Conservation (phyloP, 257 asterid species). For the Striga asiatica region DNA sequence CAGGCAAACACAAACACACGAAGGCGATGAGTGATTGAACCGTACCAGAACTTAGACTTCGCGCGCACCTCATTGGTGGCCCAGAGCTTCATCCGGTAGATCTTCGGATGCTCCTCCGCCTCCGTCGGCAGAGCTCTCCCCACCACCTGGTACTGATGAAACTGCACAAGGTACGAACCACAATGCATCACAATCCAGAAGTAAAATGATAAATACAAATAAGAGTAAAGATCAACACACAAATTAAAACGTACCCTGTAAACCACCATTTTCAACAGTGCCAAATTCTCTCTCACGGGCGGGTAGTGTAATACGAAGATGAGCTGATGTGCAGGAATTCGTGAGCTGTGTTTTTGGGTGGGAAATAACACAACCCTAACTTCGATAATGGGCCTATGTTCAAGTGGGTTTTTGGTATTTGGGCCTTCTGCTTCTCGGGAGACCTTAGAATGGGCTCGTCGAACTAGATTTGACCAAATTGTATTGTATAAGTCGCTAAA, state of each 20-base stretch:
- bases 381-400: conserved; percentile 7
- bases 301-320: not conserved
- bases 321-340: not conserved
- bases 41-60: conserved; percentile 75
- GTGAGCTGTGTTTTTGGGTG: conserved; percentile 3
- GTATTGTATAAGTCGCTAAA: too few species aligned
- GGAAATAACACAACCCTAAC: conserved; percentile 22
- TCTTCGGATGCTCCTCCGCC: conserved; percentile 72
- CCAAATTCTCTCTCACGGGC: not conserved
- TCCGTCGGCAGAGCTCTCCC: conserved; percentile 90
- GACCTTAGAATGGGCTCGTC: too few species aligned
- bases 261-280: conserved; percentile 29
- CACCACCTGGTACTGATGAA: conserved; percentile 88
- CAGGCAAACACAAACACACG: too few species aligned
- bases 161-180: conserved; percentile 29
- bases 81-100: conserved; percentile 94
- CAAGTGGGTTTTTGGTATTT: not conserved
- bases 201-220: not conserved
- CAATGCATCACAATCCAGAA: not conserved
- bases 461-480: too few species aligned
- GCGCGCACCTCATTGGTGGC: conserved; percentile 93
- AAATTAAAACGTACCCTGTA: conserved; percentile 31
- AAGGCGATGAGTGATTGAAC: not conserved
- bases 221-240: not conserved
- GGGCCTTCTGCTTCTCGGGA: conserved; percentile 6